These are phyloP conservation scores for Periglandula ipomoeae DNA, from an alignment of 2,329 filamentous ascomycete species.

Conservation along the genomic window DNA sequence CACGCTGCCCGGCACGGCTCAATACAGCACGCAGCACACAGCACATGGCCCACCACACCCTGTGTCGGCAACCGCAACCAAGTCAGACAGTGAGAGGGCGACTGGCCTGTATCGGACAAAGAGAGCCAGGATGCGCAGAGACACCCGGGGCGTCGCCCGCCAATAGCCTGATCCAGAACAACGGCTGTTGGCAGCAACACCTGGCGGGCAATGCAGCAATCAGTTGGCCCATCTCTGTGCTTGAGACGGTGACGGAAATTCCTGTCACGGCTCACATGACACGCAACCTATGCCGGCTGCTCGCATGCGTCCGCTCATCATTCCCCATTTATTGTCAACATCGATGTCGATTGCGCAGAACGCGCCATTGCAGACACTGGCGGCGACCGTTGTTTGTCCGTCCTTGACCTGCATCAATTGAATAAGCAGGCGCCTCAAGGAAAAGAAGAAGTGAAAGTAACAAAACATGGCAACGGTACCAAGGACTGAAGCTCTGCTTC, in stretches of 20 bases:
- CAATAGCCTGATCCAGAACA: not conserved
- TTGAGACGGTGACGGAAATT: not conserved
- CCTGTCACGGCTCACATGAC: conserved; percentile 3
- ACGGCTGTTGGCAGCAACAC: too few species aligned
- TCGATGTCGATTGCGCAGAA: not conserved
- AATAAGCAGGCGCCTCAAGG: too few species aligned
- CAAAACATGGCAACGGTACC: too few species aligned
- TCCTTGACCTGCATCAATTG: too few species aligned
- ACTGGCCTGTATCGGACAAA: too few species aligned
- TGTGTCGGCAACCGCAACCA: not conserved
- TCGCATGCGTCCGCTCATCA: not conserved
- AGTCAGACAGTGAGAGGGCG: not conserved
- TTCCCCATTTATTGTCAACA: not conserved
- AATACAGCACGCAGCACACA: not conserved
- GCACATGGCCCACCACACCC: too few species aligned
- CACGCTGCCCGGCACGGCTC: not conserved
- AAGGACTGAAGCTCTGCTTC: too few species aligned
- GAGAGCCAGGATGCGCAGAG: too few species aligned
- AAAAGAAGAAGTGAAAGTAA: too few species aligned
- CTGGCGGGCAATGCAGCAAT: not conserved
- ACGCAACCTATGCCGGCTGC: conserved; percentile 3
- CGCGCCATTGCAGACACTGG: not conserved
- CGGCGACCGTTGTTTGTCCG: too few species aligned
- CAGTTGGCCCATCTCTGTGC: not conserved
- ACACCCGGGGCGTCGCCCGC: too few species aligned